Evolutionary conservation across 106 monocot species (phyloP), one percentile per base, ranked within the genome.

Genomic region (Phalaenopsis equestris): DNA sequence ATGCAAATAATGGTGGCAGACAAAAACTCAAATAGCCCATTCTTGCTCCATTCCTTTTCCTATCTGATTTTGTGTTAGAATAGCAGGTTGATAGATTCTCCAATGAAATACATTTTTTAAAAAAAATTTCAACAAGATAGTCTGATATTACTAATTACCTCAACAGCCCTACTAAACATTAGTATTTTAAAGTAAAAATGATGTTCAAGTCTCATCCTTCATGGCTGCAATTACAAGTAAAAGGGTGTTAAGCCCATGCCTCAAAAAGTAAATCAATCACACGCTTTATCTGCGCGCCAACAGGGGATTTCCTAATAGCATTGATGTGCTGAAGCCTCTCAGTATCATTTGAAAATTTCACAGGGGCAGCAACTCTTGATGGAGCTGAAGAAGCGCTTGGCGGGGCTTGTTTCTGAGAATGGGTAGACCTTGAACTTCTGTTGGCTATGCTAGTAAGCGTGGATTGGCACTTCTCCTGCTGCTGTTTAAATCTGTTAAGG

Each of bases 291-390:
- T 94, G 91, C 36, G 94, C 91, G 61, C 97, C 97, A 79, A 90
- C 90, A 42, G 97, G 92, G 46, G 92, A 90, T 80, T 97, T 97
- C 78, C 92, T 82, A 64, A 97, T 93, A 15, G 84, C 37, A 78
- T 96, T 91, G 68, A 96, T 96, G 78, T 96, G 93, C 68, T 93
- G 93, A 58, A 96, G 90, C 83, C 96, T 91, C 77, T 96, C 93
- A 1, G 96, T 93, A 67, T 96, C 96, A 84, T 90, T 91, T 47
- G 96, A 96, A 72, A 96, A 96, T 79, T 93, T 96, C 15, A 91
- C 82, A 46, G 89, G 80, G 6, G 78, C 21, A 42, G 79, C 72
- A 68, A 84, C 61, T 76, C 88, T 91, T 57, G 88, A 23, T 15
- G 89, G 82, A 15, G 79, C 56, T 8, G 78, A 49, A 58, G 79